A percentile compares a stretch with the other conserved stretches of the same genome.
phyloP scores from a whole-genome alignment of 179 eudicot species.

The Sideroxylon spinosum region DNA sequence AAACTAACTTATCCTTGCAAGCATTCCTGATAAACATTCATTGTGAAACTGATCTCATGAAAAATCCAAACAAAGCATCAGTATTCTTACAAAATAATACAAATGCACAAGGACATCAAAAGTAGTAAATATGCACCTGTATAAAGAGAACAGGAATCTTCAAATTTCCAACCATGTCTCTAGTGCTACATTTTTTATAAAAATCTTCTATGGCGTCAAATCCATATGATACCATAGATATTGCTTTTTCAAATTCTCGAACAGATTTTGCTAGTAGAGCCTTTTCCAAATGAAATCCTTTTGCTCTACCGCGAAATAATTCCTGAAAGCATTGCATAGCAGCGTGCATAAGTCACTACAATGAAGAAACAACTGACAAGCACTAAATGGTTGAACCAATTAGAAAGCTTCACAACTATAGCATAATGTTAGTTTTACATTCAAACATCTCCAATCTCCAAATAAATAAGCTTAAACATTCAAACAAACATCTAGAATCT shows the following conservation, averaged over 20 bases:
- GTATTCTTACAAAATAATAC: background rate
- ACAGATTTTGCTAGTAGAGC: slow-evolving; percentile 66
- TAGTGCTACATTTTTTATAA: slow-evolving; percentile 64
- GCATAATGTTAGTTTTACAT: background rate
- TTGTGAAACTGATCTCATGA: background rate
- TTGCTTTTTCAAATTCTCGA: slow-evolving; percentile 76
- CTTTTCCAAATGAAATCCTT: slow-evolving; percentile 73
- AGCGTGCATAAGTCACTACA: background rate
- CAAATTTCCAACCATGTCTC: slow-evolving; percentile 51
- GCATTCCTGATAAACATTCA: background rate
- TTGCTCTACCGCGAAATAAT: slow-evolving; percentile 77
- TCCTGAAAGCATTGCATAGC: slow-evolving; percentile 39
- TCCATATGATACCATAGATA: slow-evolving; percentile 83
- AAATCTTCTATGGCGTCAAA: slow-evolving; percentile 76
- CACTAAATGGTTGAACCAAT: background rate
- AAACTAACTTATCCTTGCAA: background rate
- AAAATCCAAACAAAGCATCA: background rate
- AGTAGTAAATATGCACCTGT: slow-evolving; percentile 46
- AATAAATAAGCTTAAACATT: background rate
- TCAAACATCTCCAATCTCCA: background rate
- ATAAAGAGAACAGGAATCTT: slow-evolving; percentile 92
- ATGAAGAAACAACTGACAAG: background rate
- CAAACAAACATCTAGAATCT: background rate
- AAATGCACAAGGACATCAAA: background rate
- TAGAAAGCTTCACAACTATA: background rate